Percentiles rank a stretch among this genome's conserved stretches.
phyloP scores from a whole-genome alignment of 495 filamentous ascomycete species.

The Choiromyces venosus region DNA sequence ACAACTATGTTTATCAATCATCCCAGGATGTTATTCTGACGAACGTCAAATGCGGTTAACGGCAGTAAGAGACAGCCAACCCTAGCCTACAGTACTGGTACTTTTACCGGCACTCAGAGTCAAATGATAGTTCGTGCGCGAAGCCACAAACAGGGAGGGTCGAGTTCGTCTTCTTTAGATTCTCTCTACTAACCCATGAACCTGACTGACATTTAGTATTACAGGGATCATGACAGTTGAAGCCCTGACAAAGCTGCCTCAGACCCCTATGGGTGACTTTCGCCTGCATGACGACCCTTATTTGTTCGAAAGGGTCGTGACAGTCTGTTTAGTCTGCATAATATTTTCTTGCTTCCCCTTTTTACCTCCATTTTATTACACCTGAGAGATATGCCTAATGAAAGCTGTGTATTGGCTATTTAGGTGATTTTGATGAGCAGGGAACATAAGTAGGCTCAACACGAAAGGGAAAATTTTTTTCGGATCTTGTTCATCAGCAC shows the following conservation, averaged over 20 bases:
- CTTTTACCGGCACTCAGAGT: slow-evolving; percentile 20
- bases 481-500: slow-evolving; percentile 23
- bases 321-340: slow-evolving; percentile 28
- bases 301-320: slow-evolving; percentile 14
- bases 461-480: slow-evolving; percentile 1
- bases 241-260: slow-evolving; percentile 18
- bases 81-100: slow-evolving; percentile 12
- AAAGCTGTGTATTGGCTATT: not conserved
- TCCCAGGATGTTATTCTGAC: slow-evolving; percentile 10
- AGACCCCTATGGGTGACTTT: slow-evolving; percentile 22
- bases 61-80: slow-evolving; percentile 16
- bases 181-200: slow-evolving; percentile 30
- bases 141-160: slow-evolving; percentile 17
- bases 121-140: slow-evolving; percentile 37
- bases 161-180: slow-evolving; percentile 31
- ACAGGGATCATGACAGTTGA: slow-evolving; percentile 29
- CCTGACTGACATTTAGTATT: slow-evolving; percentile 29
- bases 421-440: not conserved
- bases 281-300: slow-evolving; percentile 28
- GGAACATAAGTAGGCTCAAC: not conserved
- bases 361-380: slow-evolving; percentile 27
- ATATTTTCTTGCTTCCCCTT: slow-evolving; percentile 28
- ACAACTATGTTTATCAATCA: not conserved
- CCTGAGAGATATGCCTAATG: slow-evolving; percentile 14
- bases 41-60: slow-evolving; percentile 29